A percentile compares a stretch with the other conserved stretches of the same genome.
These are phyloP conservation scores for Ciborinia camelliae DNA, from an alignment of 2,329 filamentous ascomycete genomes.

Conservation along the genomic window DNA sequence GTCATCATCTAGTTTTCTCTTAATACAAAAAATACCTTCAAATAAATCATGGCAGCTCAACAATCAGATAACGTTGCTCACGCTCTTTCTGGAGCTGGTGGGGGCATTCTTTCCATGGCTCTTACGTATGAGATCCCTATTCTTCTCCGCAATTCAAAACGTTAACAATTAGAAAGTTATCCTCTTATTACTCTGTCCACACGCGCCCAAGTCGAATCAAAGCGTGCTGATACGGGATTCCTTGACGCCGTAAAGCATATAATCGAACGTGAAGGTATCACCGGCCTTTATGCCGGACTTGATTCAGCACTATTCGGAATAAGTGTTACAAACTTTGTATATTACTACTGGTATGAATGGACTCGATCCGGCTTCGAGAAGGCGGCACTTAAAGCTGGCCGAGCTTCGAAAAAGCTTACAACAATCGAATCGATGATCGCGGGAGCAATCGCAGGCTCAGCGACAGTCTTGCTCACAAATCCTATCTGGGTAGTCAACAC, in stretches of 20 bases:
- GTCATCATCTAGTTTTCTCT: not conserved
- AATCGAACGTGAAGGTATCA: constrained; percentile 83
- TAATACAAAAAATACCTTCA: constrained; percentile 21
- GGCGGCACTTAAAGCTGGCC: constrained; percentile 69
- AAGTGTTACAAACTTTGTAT: constrained; percentile 98
- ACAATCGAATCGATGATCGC: constrained; percentile 94
- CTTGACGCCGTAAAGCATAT: constrained; percentile 80
- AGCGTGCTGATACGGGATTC: constrained; percentile 81
- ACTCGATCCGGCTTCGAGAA: constrained; percentile 81
- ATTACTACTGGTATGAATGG: constrained; percentile 99
- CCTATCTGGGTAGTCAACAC: constrained; percentile 99
- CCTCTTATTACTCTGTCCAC: constrained; percentile 97
- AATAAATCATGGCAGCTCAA: constrained; percentile 36
- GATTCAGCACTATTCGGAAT: constrained; percentile 96
- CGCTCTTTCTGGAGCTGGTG: constrained; percentile 87
- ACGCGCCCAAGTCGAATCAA: constrained; percentile 95
- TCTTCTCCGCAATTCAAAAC: not conserved
- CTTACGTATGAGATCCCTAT: constrained; percentile 63
- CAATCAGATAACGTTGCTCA: constrained; percentile 97
- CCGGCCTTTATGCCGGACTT: constrained; percentile 86
- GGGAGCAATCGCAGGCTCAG: constrained; percentile 87
- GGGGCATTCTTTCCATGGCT: constrained; percentile 91
- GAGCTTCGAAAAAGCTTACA: constrained; percentile 76
- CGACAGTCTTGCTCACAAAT: constrained; percentile 94
- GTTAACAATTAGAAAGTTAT: constrained; percentile 56